Base-by-base conservation (phyloP, 208 protist genomes). In the Strigomonas galati region DNA sequence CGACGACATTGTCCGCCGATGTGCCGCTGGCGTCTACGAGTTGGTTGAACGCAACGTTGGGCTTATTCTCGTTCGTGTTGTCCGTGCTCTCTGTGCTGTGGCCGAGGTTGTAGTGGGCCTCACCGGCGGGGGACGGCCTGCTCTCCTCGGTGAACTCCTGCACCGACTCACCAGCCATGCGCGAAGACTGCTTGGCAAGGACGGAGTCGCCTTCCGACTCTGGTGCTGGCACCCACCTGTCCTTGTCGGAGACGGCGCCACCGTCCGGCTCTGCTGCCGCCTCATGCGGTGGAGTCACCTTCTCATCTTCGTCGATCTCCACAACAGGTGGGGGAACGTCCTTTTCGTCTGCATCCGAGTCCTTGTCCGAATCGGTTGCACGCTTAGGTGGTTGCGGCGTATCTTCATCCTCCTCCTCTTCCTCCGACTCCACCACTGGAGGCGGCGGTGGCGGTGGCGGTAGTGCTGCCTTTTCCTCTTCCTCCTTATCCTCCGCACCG, bases 381-480 rank as follows among this genome's bases (percentile, higher is more conserved):
- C 4, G 4, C 2, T 14, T 53, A 3, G 48, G n/a, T 5, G 56
- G 56, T 1, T 5, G 30, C 5, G 56, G 23, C 19, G 46, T 44
- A 31, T 21, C 56, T 26, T 37, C 30, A 3, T 32, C 23, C 28
- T 32, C 23, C 3, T 61, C 56, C n/a, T 57, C 53, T 24, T 57
- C 30, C 53, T 57, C 30, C 7, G 53, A n/a, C 53, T 57, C 53
- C 53, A 15, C 53, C 17, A 31, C 53, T 10, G 53, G 53, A 32
- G 14, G 24, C 21, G 19, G 24, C 14, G 53, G 32, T 12, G 9
- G 44, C 44, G 19, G 37, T 14, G 30, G 27, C 54, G 6, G 23
- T 10, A 6, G 12, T 32, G 14, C 17, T 19, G 24, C 5, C 26
- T 6, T 32, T 32, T 6, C 32, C 54, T 6, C 7, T 17, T 35